Percentiles rank a stretch among this genome's conserved stretches.
Evolutionary conservation across 2,329 filamentous ascomycete genomes (phyloP).

Genomic region (Lanzia echinophila): DNA sequence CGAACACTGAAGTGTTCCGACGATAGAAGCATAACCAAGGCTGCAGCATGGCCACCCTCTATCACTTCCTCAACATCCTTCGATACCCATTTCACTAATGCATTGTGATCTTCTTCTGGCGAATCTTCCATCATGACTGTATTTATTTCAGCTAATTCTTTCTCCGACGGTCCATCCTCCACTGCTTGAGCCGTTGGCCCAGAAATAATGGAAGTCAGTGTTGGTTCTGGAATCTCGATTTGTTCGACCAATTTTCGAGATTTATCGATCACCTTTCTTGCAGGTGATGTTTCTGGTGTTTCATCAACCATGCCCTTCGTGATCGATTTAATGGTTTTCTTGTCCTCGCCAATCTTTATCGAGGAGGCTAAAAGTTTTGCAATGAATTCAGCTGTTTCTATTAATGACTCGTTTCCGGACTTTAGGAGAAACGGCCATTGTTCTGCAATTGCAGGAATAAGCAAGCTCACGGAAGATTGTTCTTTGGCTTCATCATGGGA

Average conservation of each 20-base stretch:
- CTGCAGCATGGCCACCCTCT: conserved; percentile 66
- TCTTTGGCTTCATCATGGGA: conserved; percentile 28
- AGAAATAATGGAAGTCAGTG: neutral
- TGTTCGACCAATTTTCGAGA: conserved; percentile 24
- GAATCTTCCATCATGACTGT: conserved; percentile 13
- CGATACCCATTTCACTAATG: conserved; percentile 59
- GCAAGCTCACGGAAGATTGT: conserved; percentile 48
- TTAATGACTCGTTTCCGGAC: conserved; percentile 38
- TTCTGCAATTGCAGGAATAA: conserved; percentile 65
- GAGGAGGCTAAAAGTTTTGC: conserved; percentile 50
- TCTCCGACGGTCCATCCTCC: conserved; percentile 6
- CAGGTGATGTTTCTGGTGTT: conserved; percentile 34
- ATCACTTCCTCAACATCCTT: conserved; percentile 74
- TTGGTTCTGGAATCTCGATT: conserved; percentile 18
- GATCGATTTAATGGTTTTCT: conserved; percentile 38
- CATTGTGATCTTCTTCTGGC: conserved; percentile 39
- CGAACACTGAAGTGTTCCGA: conserved; percentile 71
- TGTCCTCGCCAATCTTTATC: conserved; percentile 45
- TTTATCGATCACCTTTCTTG: conserved; percentile 20
- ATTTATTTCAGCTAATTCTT: conserved; percentile 15
- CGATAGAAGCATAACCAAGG: conserved; percentile 67
- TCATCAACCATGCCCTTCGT: conserved; percentile 36
- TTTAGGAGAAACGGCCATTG: conserved; percentile 67
- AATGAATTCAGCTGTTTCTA: conserved; percentile 51
- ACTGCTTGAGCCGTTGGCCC: neutral